Evolutionary conservation across 257 asterid species (phyloP), one percentile per base, ranked within the genome.

Genomic region (Capsicum rhomboideum): DNA sequence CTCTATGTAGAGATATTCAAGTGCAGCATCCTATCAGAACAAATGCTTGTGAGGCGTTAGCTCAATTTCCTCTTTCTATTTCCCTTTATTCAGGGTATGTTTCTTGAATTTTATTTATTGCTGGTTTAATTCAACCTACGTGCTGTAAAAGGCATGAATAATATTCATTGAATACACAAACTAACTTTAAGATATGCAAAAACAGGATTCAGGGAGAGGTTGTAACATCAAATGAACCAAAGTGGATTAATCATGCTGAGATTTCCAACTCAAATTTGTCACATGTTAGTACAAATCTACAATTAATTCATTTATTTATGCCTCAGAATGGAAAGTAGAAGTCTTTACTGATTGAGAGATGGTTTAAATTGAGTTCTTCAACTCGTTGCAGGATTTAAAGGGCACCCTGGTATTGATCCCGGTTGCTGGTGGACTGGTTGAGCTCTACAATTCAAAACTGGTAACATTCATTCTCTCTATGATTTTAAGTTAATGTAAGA

Each of bases 131-230:
- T 31, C 37, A 31, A 31, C 37, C 37, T 31, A 31, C 37, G 4
- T 31, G 4, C 37, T 31, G 4, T 31, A 31, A 31, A 31, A 31
- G 37, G 37, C 37, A 31, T 31, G 37, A 31, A n/a, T n/a, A n/a
- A n/a, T n/a, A n/a, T n/a, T n/a, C n/a, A n/a, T n/a, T n/a, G n/a
- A n/a, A n/a, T n/a, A n/a, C 14, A 54, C 2, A 16, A 11, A 11
- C 77, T 46, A 16, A 79, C 44, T 64, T 85, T 10, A 4, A 67
- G 11, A n/a, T 79, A 20, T 42, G 21, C 14, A 52, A 52, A 64
- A 77, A 28, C 89, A 94, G 99, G 87, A 86, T 94, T 90, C 98
- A 91, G 85, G 99, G 97, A 56, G 99, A 95, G 26, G 97, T 92
- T 49, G 94, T 94, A 75, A 89, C 93, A 44, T 90, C 97, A 46